Evolutionary conservation across 805 yeast species (phyloP).

Genomic region (Candida golubevii): DNA sequence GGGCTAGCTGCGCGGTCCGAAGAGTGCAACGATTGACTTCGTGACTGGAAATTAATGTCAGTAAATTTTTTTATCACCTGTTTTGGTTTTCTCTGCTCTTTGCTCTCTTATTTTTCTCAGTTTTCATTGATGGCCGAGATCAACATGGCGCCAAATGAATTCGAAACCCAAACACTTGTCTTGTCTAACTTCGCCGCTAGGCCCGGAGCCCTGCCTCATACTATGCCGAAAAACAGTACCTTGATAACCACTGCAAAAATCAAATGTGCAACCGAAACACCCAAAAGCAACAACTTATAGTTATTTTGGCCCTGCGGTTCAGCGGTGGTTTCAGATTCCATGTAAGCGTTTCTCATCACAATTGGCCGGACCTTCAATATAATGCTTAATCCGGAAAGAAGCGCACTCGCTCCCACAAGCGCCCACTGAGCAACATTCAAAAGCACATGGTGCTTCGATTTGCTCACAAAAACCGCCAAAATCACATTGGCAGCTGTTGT

Average conservation of each 20-base stretch:
- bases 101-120: too few relatives aligned
- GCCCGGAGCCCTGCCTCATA: background rate
- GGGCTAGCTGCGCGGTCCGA: too few relatives aligned
- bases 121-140: too few relatives aligned
- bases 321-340: conserved; percentile 18
- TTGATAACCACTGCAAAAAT: conserved; percentile 63
- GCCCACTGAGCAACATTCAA: conserved; percentile 59
- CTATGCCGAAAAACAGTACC: conserved; percentile 48
- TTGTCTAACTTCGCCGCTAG: background rate
- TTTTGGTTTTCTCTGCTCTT: too few relatives aligned
- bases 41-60: too few relatives aligned
- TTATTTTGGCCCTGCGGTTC: conserved; percentile 25
- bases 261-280: conserved; percentile 47
- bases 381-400: conserved; percentile 56
- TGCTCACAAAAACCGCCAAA: conserved; percentile 49
- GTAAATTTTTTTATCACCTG: too few relatives aligned
- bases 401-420: conserved; percentile 55
- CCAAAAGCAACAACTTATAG: conserved; percentile 32
- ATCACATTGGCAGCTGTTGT: conserved; percentile 59
- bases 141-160: too few relatives aligned
- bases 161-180: too few relatives aligned
- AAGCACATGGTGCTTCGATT: conserved; percentile 24
- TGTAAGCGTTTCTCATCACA: conserved; percentile 23
- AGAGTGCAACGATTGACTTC: too few relatives aligned
- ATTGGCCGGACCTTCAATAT: conserved; percentile 42